A percentile compares a stretch with the other conserved stretches of the same genome.
These are phyloP conservation scores for Cicer arietinum DNA, from an alignment of 306 rosid genomes.

Conservation along the genomic window DNA sequence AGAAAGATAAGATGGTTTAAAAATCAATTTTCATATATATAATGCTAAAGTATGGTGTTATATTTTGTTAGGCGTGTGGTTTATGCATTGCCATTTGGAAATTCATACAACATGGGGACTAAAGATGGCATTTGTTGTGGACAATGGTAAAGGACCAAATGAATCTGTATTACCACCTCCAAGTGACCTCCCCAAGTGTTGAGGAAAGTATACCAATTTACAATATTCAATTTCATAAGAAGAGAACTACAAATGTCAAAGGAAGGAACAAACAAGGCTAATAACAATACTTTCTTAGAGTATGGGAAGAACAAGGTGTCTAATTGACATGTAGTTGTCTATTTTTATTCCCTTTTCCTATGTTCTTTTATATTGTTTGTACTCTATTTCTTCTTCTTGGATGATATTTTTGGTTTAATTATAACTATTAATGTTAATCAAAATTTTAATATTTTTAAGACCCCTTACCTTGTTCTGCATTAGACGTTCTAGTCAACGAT, in stretches of 20 bases:
- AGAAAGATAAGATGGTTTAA: not conserved
- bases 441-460: not conserved
- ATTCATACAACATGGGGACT: slow-evolving; percentile 88
- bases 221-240: not conserved
- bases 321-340: slow-evolving; percentile 28
- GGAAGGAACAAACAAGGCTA: slow-evolving; percentile 10
- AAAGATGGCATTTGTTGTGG: slow-evolving; percentile 90
- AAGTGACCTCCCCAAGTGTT: slow-evolving; percentile 75
- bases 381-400: slow-evolving; percentile 13
- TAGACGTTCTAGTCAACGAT: not conserved
- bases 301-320: slow-evolving; percentile 1
- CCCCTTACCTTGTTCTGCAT: not conserved
- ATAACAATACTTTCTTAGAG: slow-evolving; percentile 32
- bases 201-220: not conserved
- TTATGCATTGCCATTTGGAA: slow-evolving; percentile 76
- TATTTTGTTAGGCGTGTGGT: slow-evolving; percentile 75
- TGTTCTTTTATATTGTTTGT: slow-evolving; percentile 35
- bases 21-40: not conserved
- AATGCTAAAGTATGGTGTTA: not conserved
- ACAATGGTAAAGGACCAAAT: slow-evolving; percentile 75
- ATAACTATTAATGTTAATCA: not conserved
- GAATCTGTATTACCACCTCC: slow-evolving; percentile 82
- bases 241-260: slow-evolving; percentile 8
- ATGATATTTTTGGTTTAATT: not conserved
- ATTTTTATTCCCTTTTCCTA: slow-evolving; percentile 16